These are phyloP conservation scores for Pochonia chlamydosporia DNA, from an alignment of 2,329 filamentous ascomycete genomes.

Conservation along the genomic window DNA sequence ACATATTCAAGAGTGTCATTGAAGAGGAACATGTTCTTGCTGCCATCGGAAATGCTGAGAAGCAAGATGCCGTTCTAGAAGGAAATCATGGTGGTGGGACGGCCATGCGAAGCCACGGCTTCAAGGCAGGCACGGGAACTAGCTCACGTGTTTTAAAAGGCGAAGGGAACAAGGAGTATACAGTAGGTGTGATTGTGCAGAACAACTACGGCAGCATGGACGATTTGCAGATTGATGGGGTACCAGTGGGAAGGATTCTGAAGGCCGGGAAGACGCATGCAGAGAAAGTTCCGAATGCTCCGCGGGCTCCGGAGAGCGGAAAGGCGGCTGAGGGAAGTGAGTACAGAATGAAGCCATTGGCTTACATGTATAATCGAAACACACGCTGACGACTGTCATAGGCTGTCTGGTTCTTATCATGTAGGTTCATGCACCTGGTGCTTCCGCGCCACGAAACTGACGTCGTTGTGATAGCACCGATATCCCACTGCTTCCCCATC, in stretches of 20 bases:
- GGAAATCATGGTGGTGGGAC: too few species aligned
- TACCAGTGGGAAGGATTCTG: background rate
- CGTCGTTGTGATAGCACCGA: background rate
- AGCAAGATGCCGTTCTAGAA: background rate
- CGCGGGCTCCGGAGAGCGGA: background rate
- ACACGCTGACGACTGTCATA: too few species aligned
- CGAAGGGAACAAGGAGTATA: background rate
- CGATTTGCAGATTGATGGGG: background rate
- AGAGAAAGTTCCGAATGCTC: too few species aligned
- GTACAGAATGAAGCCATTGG: background rate
- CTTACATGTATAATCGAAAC: too few species aligned
- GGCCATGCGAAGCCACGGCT: too few species aligned
- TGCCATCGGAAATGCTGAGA: background rate
- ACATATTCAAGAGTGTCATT: background rate
- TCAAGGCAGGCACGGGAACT: too few species aligned
- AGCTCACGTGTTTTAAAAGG: background rate
- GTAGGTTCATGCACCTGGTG: too few species aligned
- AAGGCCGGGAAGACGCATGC: background rate
- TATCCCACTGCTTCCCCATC: background rate
- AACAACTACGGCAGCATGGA: background rate
- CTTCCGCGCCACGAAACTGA: too few species aligned
- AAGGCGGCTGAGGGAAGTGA: background rate
- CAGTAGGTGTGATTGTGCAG: background rate
- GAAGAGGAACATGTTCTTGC: background rate
- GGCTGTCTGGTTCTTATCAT: background rate